Conservation (phyloP, 129 eudicot species). For the Flaveria sonorensis region DNA sequence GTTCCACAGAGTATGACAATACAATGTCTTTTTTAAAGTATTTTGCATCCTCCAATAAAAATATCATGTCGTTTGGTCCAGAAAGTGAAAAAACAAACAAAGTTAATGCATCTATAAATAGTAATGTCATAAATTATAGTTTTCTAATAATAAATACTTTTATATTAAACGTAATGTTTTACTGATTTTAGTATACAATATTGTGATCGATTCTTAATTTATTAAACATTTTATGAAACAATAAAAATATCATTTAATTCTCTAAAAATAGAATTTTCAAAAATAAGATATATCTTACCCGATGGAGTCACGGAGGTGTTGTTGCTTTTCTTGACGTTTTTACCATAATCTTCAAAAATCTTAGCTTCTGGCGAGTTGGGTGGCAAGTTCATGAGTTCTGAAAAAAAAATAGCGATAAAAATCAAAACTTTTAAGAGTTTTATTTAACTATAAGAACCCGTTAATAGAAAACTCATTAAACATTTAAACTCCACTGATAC, state of each 20-base stretch:
- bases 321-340: slow-evolving; percentile 29
- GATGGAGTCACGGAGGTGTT: slow-evolving; percentile 26
- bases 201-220: no score
- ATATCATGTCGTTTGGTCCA: neutral
- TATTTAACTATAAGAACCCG: neutral
- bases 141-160: neutral
- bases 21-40: neutral
- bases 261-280: neutral
- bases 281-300: slow-evolving; percentile 26
- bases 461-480: neutral
- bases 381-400: slow-evolving; percentile 64
- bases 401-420: neutral
- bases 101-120: neutral
- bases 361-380: slow-evolving; percentile 65
- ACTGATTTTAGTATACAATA: neutral
- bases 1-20: no score
- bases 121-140: neutral
- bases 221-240: no score
- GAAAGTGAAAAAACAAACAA: neutral
- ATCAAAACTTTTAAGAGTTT: neutral
- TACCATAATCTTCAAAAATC: slow-evolving; percentile 61
- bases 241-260: neutral
- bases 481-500: no score
- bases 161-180: neutral
- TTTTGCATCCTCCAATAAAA: neutral